Conservation (phyloP, 805 yeast genomes). For the Lachancea fermentati region DNA sequence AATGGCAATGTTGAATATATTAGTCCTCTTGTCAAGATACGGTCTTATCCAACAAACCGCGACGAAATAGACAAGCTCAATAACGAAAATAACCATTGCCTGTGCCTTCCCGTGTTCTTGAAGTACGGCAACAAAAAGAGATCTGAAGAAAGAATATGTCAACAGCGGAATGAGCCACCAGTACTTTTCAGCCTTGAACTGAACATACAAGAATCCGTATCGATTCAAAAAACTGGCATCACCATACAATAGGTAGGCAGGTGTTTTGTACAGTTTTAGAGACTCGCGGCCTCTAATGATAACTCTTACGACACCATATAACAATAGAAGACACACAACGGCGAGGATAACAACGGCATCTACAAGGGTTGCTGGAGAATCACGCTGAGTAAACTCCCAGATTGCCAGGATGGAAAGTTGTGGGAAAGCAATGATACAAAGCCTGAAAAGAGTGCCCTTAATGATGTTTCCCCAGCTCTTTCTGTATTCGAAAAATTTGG, state of each 20-base stretch:
- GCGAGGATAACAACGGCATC: constrained; percentile 69
- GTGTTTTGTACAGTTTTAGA: constrained; percentile 67
- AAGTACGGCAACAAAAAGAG: constrained; percentile 80
- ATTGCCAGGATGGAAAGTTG: constrained; percentile 74
- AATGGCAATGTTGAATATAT: constrained; percentile 85
- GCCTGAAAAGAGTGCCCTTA: constrained; percentile 84
- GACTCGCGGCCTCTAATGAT: constrained; percentile 70
- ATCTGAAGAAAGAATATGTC: constrained; percentile 61
- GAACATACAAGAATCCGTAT: constrained; percentile 90
- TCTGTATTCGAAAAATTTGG: constrained; percentile 72
- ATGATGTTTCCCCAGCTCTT: constrained; percentile 76
- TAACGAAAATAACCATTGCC: constrained; percentile 66
- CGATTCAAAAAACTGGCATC: constrained; percentile 74
- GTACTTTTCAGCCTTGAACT: constrained; percentile 80
- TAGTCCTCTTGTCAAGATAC: constrained; percentile 90
- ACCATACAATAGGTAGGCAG: constrained; percentile 87
- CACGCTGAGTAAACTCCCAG: constrained; percentile 84
- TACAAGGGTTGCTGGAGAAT: constrained; percentile 76
- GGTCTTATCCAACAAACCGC: constrained; percentile 71
- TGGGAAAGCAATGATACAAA: constrained; percentile 80
- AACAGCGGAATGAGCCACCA: constrained; percentile 72
- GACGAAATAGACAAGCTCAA: constrained; percentile 68
- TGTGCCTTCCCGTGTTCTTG: constrained; percentile 79
- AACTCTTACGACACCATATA: constrained; percentile 72
- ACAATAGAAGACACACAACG: constrained; percentile 51